Percentiles rank a stretch among this genome's conserved stretches.
Evolutionary conservation across 2,329 filamentous ascomycete genomes (phyloP).

Genomic region (Curvularia sp.): DNA sequence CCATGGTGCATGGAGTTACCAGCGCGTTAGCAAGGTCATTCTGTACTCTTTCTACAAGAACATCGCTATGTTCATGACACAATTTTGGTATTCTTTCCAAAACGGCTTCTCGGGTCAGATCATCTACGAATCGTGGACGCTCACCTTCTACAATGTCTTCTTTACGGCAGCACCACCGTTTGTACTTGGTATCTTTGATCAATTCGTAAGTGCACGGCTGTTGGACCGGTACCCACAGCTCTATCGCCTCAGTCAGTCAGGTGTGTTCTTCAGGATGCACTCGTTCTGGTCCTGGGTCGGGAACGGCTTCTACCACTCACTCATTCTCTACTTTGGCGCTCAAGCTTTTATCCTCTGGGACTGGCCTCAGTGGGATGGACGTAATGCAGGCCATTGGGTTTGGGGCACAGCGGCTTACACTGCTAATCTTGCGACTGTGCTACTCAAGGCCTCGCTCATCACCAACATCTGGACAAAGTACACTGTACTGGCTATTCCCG

Average conservation of each 20-base stretch:
- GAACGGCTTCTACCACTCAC: constrained; percentile 94
- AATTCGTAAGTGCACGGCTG: constrained; percentile 92
- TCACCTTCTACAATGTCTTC: constrained; percentile 99
- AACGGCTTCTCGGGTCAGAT: constrained; percentile 97
- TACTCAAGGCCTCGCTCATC: constrained; percentile 92
- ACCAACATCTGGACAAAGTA: constrained; percentile 99
- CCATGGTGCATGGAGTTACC: constrained; percentile 97
- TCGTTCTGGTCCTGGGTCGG: constrained; percentile 92
- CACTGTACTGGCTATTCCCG: constrained; percentile 92
- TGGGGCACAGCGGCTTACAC: constrained; percentile 97
- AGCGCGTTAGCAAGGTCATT: constrained; percentile 95
- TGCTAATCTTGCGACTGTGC: constrained; percentile 87
- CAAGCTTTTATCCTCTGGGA: constrained; percentile 84
- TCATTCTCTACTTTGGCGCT: constrained; percentile 87
- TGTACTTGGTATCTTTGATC: constrained; percentile 94
- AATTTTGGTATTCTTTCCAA: constrained; percentile 98
- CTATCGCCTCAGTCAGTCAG: constrained; percentile 90
- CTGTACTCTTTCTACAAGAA: constrained; percentile 99
- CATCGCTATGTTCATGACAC: constrained; percentile 97
- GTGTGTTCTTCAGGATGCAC: constrained; percentile 90
- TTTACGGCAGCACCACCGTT: constrained; percentile 95
- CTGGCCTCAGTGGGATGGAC: constrained; percentile 77
- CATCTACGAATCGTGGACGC: constrained; percentile 98
- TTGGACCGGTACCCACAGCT: constrained; percentile 96
- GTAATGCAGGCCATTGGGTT: constrained; percentile 91